Percentiles rank a stretch among this genome's conserved stretches.
These are phyloP conservation scores for Gnaphalium uliginosum DNA, from an alignment of 129 eudicot genomes.

Conservation along the genomic window DNA sequence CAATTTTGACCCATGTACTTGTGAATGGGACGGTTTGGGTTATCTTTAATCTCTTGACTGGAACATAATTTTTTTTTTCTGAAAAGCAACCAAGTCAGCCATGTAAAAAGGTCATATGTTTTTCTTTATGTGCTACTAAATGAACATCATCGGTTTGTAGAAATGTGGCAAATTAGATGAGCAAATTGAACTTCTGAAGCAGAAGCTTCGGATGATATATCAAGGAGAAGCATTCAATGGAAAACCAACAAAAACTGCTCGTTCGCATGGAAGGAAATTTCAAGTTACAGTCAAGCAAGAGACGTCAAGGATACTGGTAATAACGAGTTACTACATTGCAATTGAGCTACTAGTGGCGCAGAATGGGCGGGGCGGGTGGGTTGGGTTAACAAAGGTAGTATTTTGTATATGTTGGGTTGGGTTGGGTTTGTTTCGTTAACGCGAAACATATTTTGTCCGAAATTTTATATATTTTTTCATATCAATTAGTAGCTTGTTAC, in stretches of 20 bases:
- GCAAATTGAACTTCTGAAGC: slow-evolving; percentile 62
- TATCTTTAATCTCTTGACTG: not conserved
- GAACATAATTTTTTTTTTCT: no score
- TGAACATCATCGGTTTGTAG: slow-evolving; percentile 36
- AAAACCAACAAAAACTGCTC: slow-evolving; percentile 82
- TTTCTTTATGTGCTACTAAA: not conserved
- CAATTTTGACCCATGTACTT: not conserved
- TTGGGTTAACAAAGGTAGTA: not conserved
- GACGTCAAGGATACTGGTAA: slow-evolving; percentile 81
- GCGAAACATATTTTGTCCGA: no score
- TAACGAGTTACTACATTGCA: not conserved
- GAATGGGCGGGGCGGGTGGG: not conserved
- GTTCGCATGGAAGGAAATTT: slow-evolving; percentile 84
- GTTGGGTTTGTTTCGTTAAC: no score
- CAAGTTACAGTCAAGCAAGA: slow-evolving; percentile 79
- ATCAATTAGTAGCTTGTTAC: no score
- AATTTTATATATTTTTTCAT: no score
- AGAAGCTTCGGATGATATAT: slow-evolving; percentile 60
- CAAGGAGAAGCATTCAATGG: slow-evolving; percentile 85
- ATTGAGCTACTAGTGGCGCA: not conserved
- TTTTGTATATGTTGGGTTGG: no score
- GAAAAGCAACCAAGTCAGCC: no score
- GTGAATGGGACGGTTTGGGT: not conserved
- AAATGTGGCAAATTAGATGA: slow-evolving; percentile 79
- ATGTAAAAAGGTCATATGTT: not conserved